Conservation (phyloP, 257 asterid species). For the Catharanthus roseus region DNA sequence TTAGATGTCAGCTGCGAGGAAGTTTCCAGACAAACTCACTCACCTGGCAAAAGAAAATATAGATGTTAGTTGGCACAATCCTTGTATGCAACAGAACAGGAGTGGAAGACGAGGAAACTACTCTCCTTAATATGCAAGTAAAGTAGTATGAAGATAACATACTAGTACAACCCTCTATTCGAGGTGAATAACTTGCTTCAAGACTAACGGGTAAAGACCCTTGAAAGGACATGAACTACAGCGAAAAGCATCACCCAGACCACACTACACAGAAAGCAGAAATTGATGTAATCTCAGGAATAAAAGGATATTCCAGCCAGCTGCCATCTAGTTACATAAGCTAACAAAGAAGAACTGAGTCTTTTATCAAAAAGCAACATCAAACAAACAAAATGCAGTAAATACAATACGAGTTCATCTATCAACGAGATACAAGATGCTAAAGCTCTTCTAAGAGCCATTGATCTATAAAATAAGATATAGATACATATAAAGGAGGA, state of each 20-base stretch:
- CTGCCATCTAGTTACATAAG: not conserved
- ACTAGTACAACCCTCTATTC: too few relatives aligned
- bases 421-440: not conserved
- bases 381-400: not conserved
- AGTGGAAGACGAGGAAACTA: too few relatives aligned
- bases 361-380: not conserved
- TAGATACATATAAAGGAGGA: not conserved
- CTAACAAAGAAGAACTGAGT: not conserved
- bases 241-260: constrained; percentile 96
- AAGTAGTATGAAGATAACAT: too few relatives aligned
- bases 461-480: not conserved
- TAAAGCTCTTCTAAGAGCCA: not conserved
- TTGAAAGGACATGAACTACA: constrained; percentile 92
- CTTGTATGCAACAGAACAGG: too few relatives aligned
- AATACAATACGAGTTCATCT: not conserved
- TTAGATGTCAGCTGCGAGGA: too few relatives aligned
- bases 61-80: too few relatives aligned
- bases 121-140: too few relatives aligned
- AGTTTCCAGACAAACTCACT: too few relatives aligned
- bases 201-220: constrained; percentile 55
- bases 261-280: constrained; percentile 58
- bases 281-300: not conserved
- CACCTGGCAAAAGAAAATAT: too few relatives aligned
- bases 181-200: too few relatives aligned
- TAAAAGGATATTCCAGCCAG: not conserved